Conservation (phyloP, 2,329 filamentous ascomycete species). For the Calonectria fujianensis region DNA sequence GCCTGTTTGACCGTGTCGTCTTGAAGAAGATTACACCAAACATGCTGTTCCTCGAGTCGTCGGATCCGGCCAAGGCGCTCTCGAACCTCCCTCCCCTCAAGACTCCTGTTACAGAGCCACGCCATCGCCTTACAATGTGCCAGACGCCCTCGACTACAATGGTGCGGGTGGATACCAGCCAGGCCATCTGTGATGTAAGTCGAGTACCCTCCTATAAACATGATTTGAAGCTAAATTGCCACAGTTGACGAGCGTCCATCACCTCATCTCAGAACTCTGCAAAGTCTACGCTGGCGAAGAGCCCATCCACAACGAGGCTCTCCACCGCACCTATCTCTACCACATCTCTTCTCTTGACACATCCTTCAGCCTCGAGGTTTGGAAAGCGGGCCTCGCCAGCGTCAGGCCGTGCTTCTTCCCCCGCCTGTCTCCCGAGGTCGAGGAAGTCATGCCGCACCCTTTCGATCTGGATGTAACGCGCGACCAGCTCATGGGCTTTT, state of each 20-base stretch:
- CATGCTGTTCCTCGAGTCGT: slow-evolving; percentile 73
- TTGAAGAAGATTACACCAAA: slow-evolving; percentile 68
- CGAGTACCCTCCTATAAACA: fast-evolving
- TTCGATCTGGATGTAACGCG: slow-evolving; percentile 64
- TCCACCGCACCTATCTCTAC: slow-evolving; percentile 53
- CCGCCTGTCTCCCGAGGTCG: slow-evolving; percentile 56
- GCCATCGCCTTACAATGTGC: slow-evolving; percentile 71
- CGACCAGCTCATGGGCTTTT: slow-evolving; percentile 66
- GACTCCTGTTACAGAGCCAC: slow-evolving; percentile 62
- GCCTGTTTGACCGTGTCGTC: slow-evolving; percentile 71
- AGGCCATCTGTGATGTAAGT: slow-evolving; percentile 69
- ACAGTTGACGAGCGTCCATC: slow-evolving; percentile 63
- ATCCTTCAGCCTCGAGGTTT: slow-evolving; percentile 64
- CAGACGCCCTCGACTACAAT: slow-evolving; percentile 65
- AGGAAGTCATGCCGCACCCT: slow-evolving; percentile 58
- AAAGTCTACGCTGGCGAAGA: slow-evolving; percentile 64
- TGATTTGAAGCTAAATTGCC: slow-evolving; percentile 15
- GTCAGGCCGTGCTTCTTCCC: slow-evolving; percentile 69
- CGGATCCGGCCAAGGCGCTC: slow-evolving; percentile 60
- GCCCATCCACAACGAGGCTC: slow-evolving; percentile 52
- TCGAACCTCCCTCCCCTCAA: slow-evolving; percentile 65
- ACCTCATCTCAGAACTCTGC: slow-evolving; percentile 68
- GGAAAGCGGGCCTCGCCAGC: slow-evolving; percentile 64
- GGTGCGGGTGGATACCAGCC: slow-evolving; percentile 70
- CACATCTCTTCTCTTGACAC: slow-evolving; percentile 55